Conservation (phyloP, 139 green algal species). For the Chlorella sp. region DNA sequence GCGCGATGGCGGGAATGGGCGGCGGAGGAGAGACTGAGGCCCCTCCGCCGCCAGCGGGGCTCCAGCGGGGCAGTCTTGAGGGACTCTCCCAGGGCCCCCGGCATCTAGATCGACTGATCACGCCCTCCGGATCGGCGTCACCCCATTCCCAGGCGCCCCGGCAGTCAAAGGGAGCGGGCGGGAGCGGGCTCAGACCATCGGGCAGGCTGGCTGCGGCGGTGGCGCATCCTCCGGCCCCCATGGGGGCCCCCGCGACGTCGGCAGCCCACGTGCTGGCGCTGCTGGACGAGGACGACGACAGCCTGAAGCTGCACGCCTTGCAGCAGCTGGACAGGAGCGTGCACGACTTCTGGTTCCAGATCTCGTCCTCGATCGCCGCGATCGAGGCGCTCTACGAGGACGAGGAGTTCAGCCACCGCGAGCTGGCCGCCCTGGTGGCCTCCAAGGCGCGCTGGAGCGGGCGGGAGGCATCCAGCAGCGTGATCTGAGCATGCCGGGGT, state of each 20-base stretch:
- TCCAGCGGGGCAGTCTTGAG: too few species aligned
- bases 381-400: slow-evolving; percentile 97
- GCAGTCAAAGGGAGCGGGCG: not conserved
- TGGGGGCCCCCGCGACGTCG: slow-evolving; percentile 2
- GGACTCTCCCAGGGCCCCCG: too few species aligned
- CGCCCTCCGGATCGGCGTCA: not conserved
- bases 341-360: slow-evolving; percentile 91
- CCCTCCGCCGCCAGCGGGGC: too few species aligned
- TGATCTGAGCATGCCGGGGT: not conserved
- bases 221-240: too few species aligned
- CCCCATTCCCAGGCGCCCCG: not conserved
- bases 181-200: too few species aligned
- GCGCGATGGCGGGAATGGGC: not conserved
- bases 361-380: slow-evolving; percentile 80
- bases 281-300: slow-evolving; percentile 87
- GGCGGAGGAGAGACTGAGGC: too few species aligned
- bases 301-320: slow-evolving; percentile 81
- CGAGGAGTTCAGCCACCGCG: slow-evolving; percentile 88
- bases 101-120: not conserved
- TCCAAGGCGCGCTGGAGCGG: slow-evolving; percentile 84
- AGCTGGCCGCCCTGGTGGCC: slow-evolving; percentile 94
- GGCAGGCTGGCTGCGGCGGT: not conserved
- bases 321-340: slow-evolving; percentile 77
- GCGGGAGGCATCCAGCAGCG: not conserved
- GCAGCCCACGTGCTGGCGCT: slow-evolving; percentile 88